Percentiles rank a stretch among this genome's conserved stretches.
phyloP scores from a whole-genome alignment of 805 yeast genomes.

The Pachysolen tannophilus region DNA sequence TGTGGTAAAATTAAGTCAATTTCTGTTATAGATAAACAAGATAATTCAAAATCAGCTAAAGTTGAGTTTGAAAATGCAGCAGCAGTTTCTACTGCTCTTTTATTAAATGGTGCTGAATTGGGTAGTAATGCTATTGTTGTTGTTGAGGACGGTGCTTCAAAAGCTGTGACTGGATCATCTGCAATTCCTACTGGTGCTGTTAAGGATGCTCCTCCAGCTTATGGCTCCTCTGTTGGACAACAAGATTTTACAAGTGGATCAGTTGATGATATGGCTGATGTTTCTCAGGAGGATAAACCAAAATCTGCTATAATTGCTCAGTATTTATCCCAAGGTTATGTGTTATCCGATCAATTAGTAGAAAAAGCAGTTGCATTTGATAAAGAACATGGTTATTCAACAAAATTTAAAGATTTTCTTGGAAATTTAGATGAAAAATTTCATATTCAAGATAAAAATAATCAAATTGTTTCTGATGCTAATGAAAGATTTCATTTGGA shows the following conservation, averaged over 20 bases:
- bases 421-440: slow-evolving; percentile 49
- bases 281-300: slow-evolving; percentile 72
- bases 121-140: slow-evolving; percentile 50
- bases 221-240: slow-evolving; percentile 10
- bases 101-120: slow-evolving; percentile 67
- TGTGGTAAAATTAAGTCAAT: slow-evolving; percentile 50
- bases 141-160: slow-evolving; percentile 16
- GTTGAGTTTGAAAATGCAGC: slow-evolving; percentile 47
- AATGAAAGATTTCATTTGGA: slow-evolving; percentile 34
- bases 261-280: slow-evolving; percentile 49
- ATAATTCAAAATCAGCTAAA: slow-evolving; percentile 30
- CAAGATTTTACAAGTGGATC: slow-evolving; percentile 11
- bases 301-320: slow-evolving; percentile 70
- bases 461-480: slow-evolving; percentile 19
- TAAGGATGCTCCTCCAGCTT: slow-evolving; percentile 6
- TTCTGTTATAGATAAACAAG: slow-evolving; percentile 21
- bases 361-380: slow-evolving; percentile 57
- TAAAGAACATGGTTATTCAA: slow-evolving; percentile 52
- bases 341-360: slow-evolving; percentile 52
- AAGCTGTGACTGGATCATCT: slow-evolving; percentile 7
- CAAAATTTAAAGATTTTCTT: slow-evolving; percentile 49
- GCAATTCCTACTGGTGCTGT: too few species aligned
- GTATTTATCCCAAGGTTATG: slow-evolving; percentile 66
- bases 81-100: slow-evolving; percentile 65
- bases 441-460: slow-evolving; percentile 48